Conservation (phyloP, 345 rosid species). For the Syzygium jambos region DNA sequence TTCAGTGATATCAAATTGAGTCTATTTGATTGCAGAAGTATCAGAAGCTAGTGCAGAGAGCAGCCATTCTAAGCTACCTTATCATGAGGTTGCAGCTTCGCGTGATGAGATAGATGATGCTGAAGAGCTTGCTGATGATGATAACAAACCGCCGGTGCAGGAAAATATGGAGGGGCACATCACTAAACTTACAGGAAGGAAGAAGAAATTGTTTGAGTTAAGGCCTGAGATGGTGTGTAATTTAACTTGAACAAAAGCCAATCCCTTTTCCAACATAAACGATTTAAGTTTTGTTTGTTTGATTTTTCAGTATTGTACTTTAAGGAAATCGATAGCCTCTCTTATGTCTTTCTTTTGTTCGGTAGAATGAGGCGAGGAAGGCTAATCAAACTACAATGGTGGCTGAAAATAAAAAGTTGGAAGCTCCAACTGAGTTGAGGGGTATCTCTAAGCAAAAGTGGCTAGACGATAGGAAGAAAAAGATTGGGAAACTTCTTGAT, state of each 20-base stretch:
- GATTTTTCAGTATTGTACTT: background rate
- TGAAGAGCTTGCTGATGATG: constrained; percentile 39
- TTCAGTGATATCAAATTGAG: background rate
- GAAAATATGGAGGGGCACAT: constrained; percentile 43
- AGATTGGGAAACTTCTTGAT: constrained; percentile 82
- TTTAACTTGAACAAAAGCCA: background rate
- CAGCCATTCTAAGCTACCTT: background rate
- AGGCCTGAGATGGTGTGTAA: constrained; percentile 72
- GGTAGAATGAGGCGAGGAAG: constrained; percentile 79
- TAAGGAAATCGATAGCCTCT: background rate
- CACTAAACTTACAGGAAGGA: constrained; percentile 75
- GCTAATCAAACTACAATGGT: constrained; percentile 84
- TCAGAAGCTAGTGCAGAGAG: background rate
- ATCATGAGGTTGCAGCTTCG: constrained; percentile 20
- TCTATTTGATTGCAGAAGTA: background rate
- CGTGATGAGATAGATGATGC: constrained; percentile 19
- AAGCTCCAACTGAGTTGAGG: constrained; percentile 71
- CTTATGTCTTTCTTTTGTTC: background rate
- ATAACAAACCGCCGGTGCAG: constrained; percentile 24
- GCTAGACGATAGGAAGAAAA: constrained; percentile 82
- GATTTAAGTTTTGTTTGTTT: background rate
- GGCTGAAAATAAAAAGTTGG: constrained; percentile 86
- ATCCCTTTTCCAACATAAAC: background rate
- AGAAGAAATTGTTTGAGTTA: constrained; percentile 67
- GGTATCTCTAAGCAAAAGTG: constrained; percentile 93